Conservation (phyloP, 2,329 filamentous ascomycete species). For the Aureobasidium vineae region DNA sequence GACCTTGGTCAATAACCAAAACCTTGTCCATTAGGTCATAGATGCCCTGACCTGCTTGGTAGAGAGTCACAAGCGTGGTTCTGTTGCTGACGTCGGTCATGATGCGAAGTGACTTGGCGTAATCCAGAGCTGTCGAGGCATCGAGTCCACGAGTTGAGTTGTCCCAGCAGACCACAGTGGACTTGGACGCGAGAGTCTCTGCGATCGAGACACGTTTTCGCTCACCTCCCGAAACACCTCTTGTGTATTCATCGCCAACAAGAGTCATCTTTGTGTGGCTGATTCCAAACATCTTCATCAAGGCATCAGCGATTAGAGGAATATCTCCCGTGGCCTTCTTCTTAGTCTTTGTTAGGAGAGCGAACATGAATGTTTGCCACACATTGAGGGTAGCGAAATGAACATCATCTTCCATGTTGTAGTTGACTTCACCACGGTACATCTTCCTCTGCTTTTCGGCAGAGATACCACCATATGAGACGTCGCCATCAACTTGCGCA, state of each 20-base stretch:
- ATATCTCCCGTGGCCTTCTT: conserved; percentile 64
- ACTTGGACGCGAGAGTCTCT: conserved; percentile 71
- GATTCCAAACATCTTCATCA: conserved; percentile 77
- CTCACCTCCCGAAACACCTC: conserved; percentile 77
- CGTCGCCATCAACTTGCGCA: conserved; percentile 64
- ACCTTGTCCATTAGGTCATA: conserved; percentile 79
- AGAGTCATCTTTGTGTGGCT: conserved; percentile 70
- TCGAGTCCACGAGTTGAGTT: conserved; percentile 79
- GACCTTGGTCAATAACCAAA: conserved; percentile 70
- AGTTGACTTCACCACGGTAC: conserved; percentile 74
- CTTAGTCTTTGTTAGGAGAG: conserved; percentile 71
- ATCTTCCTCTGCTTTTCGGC: conserved; percentile 65
- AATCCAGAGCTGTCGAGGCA: conserved; percentile 74
- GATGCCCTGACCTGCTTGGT: conserved; percentile 68
- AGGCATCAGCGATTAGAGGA: conserved; percentile 64
- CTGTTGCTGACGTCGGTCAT: conserved; percentile 75
- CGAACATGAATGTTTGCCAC: conserved; percentile 74
- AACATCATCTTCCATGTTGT: conserved; percentile 73
- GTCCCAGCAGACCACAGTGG: conserved; percentile 73
- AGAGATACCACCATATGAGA: conserved; percentile 69
- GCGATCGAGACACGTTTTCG: conserved; percentile 77
- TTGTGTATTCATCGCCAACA: conserved; percentile 70
- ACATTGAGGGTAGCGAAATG: conserved; percentile 74
- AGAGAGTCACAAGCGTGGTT: conserved; percentile 68
- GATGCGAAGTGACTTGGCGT: conserved; percentile 71